These are phyloP conservation scores for Scedosporium apiospermum DNA, from an alignment of 2,329 filamentous ascomycete species.

Conservation along the genomic window DNA sequence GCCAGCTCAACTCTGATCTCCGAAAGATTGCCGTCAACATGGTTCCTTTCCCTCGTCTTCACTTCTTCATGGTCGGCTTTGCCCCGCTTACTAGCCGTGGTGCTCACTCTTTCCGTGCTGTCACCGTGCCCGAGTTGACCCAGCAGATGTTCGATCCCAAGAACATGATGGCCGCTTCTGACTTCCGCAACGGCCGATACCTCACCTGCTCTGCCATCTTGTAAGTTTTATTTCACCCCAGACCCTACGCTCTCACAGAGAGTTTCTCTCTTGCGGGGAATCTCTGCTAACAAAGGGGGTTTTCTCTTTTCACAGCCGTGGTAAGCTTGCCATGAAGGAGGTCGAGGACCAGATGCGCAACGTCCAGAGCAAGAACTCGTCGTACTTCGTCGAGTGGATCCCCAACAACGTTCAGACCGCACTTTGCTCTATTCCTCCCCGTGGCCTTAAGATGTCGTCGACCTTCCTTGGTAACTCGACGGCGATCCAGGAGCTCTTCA, in stretches of 20 bases:
- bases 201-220: conserved; percentile 99
- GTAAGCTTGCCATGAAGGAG: conserved; percentile 99
- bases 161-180: conserved; percentile 99
- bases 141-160: conserved; percentile 99
- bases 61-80: conserved; percentile 99
- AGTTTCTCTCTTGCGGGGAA: background rate
- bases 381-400: conserved; percentile 99
- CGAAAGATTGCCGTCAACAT: conserved; percentile 99
- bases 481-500: conserved; percentile 99
- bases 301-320: conserved; percentile 53
- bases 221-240: conserved; percentile 34
- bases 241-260: background rate
- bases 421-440: conserved; percentile 96
- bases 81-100: conserved; percentile 84
- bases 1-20: conserved; percentile 99
- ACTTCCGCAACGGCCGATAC: conserved; percentile 99
- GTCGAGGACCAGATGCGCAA: conserved; percentile 99
- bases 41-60: conserved; percentile 99
- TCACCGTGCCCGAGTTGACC: conserved; percentile 95
- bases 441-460: conserved; percentile 97
- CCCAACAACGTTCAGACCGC: conserved; percentile 99
- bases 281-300: conserved; percentile 8
- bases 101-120: conserved; percentile 91
- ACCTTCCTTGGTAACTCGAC: conserved; percentile 99
- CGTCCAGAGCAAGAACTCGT: conserved; percentile 98